Evolutionary conservation across 2,329 filamentous ascomycete species (phyloP), one percentile per base, ranked within the genome.

Genomic region (Pseudogymnoascus sp.): DNA sequence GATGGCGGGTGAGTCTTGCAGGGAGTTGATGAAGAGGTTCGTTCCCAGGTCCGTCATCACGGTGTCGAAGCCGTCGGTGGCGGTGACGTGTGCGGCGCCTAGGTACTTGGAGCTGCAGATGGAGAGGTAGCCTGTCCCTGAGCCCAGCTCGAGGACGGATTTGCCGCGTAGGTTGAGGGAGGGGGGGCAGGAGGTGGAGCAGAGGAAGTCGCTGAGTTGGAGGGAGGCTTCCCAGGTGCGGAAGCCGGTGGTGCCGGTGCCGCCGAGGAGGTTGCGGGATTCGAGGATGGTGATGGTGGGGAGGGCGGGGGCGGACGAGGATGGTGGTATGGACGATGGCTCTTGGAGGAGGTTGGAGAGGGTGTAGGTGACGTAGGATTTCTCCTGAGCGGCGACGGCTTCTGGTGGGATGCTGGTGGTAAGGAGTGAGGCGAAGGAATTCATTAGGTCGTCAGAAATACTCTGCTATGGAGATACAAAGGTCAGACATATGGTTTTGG

Each of bases 191-290:
- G 69, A 61, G 8, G 70, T 60, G 9, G 64, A 71, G 64, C 83
- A 83, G 21, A 92, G 81, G 68, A 86, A 91, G 48, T 86, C 81
- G 1, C 87, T 88, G 0, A 93, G 78, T 67, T 91, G 87, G 7
- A 93, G 76, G 1, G 88, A 85, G 0, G 90, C 90, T 72, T 93
- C 90, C 90, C 90, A 94, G 0, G 90, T 93, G 35, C 90, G 82
- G 25, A 90, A 79, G 1, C 90, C 90, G 0, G 90, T 93, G 0
- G 88, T 92, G 1, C 89, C 88, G 0, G 80, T 81, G 2, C 86
- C 86, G 1, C 88, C 85, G 58, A 93, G 83, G 29, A 92, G 79
- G 31, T 81, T 81, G 2, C 85, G 83, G 33, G 86, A 85, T 74
- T 92, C 90, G 12, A 89, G 79, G 1, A 92, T 76, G 0, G 85